Evolutionary conservation across 2,329 filamentous ascomycete species (phyloP).

Genomic region (Penicillium brasilianum): DNA sequence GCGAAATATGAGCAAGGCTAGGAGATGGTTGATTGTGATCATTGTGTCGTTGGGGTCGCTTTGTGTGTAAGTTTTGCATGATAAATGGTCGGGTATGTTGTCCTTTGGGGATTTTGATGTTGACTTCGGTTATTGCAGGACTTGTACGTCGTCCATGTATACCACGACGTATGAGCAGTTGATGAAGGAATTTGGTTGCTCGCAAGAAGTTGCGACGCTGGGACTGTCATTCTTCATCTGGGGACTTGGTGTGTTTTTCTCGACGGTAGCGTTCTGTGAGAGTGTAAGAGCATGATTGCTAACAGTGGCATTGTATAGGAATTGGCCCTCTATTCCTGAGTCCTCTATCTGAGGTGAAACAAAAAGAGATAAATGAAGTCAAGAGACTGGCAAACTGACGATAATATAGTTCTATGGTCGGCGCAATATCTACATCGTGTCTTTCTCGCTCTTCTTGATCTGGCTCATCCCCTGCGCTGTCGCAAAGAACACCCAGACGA

Average conservation of each 20-base stretch:
- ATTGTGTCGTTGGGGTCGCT: conserved; percentile 76
- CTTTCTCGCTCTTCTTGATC: conserved; percentile 75
- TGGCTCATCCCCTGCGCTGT: conserved; percentile 83
- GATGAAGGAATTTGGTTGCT: conserved; percentile 72
- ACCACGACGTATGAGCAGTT: conserved; percentile 81
- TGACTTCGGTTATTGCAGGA: conserved; percentile 57
- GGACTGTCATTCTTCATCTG: conserved; percentile 84
- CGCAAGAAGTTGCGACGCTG: conserved; percentile 74
- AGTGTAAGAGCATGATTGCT: conserved; percentile 15
- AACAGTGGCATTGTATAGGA: conserved; percentile 33
- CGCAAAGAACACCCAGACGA: conserved; percentile 78
- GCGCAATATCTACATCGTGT: conserved; percentile 76
- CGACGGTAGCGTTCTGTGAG: not conserved
- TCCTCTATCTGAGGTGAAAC: conserved; percentile 63
- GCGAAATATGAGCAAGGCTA: conserved; percentile 66
- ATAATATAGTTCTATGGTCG: conserved; percentile 73
- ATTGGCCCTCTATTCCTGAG: conserved; percentile 67
- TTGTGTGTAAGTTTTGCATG: conserved; percentile 71
- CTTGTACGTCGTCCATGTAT: conserved; percentile 86
- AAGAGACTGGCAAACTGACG: conserved; percentile 7
- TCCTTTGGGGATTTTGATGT: not conserved
- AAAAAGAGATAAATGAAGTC: not conserved
- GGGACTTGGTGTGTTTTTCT: conserved; percentile 64
- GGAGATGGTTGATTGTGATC: conserved; percentile 79
- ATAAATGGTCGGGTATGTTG: not conserved